Evolutionary conservation across 139 green algal genomes (phyloP).

Genomic region (Chlamydomonas urium): DNA sequence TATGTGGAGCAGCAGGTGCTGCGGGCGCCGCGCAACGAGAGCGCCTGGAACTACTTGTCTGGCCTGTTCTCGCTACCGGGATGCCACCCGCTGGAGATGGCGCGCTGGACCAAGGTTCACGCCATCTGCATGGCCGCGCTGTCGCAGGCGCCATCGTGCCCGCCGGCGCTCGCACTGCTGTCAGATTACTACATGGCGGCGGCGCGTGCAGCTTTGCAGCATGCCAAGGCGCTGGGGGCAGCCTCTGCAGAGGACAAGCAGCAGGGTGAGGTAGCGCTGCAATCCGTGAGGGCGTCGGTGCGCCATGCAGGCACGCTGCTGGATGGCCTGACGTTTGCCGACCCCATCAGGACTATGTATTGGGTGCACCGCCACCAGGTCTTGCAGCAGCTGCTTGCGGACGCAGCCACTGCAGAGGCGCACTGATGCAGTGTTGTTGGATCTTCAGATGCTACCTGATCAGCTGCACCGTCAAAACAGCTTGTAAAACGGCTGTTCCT

Average conservation of each 20-base stretch:
- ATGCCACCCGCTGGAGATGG: background rate
- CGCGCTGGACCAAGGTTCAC: background rate
- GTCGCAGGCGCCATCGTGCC: background rate
- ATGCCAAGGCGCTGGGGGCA: background rate
- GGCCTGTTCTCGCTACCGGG: constrained; percentile 43
- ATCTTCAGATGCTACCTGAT: too few relatives aligned
- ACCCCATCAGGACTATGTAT: background rate
- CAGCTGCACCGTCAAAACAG: too few relatives aligned
- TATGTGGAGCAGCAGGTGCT: constrained; percentile 36
- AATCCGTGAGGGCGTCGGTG: background rate
- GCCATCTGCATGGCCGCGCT: background rate
- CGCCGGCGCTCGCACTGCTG: background rate
- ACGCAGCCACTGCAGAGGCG: too few relatives aligned
- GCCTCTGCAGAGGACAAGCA: background rate
- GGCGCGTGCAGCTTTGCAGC: background rate
- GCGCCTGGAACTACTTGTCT: constrained; percentile 66
- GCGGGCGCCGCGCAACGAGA: constrained; percentile 57
- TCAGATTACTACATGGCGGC: background rate
- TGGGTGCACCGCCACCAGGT: background rate
- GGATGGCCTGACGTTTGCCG: background rate
- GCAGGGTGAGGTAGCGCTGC: too few relatives aligned
- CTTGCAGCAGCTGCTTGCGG: background rate
- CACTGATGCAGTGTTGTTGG: too few relatives aligned
- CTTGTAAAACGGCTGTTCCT: too few relatives aligned
- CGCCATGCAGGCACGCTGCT: background rate